Conservation (phyloP, 2,329 filamentous ascomycete species). For the Claviceps sp. region DNA sequence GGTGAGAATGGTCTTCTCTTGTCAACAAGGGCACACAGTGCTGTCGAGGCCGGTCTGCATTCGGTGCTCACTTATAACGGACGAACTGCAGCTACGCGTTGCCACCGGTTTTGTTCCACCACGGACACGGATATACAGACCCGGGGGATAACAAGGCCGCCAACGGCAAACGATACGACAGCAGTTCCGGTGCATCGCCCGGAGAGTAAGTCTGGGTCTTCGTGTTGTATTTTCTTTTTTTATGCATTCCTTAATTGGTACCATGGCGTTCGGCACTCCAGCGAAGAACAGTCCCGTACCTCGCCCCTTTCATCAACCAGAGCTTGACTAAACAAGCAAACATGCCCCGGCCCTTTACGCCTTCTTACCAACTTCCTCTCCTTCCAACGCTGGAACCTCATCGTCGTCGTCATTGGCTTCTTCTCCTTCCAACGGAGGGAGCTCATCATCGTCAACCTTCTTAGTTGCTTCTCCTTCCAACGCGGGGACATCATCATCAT, state of each 20-base stretch:
- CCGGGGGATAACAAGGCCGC: neutral
- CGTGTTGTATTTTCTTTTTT: neutral
- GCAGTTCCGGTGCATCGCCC: neutral
- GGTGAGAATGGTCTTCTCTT: no score
- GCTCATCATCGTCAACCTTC: slow-evolving; percentile 44
- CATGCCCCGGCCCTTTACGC: slow-evolving; percentile 14
- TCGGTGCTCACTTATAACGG: no score
- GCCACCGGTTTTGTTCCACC: neutral
- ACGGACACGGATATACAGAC: neutral
- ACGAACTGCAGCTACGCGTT: no score
- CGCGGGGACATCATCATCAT: slow-evolving; percentile 59
- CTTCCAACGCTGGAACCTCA: slow-evolving; percentile 64
- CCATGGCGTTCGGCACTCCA: neutral
- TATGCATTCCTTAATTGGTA: neutral
- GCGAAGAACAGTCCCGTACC: neutral
- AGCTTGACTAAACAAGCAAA: neutral
- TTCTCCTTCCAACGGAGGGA: slow-evolving; percentile 55
- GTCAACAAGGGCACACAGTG: no score
- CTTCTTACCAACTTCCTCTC: slow-evolving; percentile 26
- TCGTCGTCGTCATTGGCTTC: slow-evolving; percentile 39
- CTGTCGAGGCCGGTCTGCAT: no score
- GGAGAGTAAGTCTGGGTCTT: neutral
- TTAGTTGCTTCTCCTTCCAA: slow-evolving; percentile 41
- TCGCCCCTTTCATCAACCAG: neutral
- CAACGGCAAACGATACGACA: neutral